phyloP scores from a whole-genome alignment of 2,329 filamentous ascomycete species.

The Plenodomus biglobosus region DNA sequence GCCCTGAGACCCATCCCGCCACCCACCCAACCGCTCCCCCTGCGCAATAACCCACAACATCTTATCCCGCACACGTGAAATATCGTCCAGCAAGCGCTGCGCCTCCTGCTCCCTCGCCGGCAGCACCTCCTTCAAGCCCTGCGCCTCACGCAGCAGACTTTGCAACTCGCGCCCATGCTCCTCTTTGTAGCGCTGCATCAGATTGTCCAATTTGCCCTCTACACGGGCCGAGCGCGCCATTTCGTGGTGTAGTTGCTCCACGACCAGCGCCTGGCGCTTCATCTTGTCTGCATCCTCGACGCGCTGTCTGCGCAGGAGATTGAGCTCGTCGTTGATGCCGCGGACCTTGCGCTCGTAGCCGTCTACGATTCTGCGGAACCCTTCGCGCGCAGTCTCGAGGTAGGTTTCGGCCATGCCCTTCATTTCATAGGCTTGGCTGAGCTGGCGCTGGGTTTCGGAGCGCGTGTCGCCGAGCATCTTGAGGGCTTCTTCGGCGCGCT shows the following conservation, averaged over 20 bases:
- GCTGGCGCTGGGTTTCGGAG: slow-evolving; percentile 61
- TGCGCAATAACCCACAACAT: slow-evolving; percentile 68
- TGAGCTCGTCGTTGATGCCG: slow-evolving; percentile 56
- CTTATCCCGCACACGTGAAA: slow-evolving; percentile 64
- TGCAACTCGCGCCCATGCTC: slow-evolving; percentile 64
- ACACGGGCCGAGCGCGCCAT: slow-evolving; percentile 62
- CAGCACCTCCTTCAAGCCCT: slow-evolving; percentile 57
- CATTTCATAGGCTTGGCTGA: slow-evolving; percentile 58
- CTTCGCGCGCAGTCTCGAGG: slow-evolving; percentile 68
- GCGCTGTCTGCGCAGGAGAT: slow-evolving; percentile 33
- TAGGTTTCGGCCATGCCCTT: slow-evolving; percentile 59
- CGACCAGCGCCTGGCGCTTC: slow-evolving; percentile 64
- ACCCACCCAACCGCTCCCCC: no score
- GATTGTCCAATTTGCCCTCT: slow-evolving; percentile 61
- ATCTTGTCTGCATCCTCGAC: slow-evolving; percentile 39
- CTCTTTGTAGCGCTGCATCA: slow-evolving; percentile 66
- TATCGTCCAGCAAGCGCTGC: slow-evolving; percentile 59
- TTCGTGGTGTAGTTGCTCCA: slow-evolving; percentile 72
- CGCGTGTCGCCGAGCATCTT: slow-evolving; percentile 64
- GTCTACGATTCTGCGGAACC: slow-evolving; percentile 68
- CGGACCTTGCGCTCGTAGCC: slow-evolving; percentile 45
- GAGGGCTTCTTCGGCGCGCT: slow-evolving; percentile 63
- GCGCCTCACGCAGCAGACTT: slow-evolving; percentile 61
- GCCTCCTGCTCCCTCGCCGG: slow-evolving; percentile 63
- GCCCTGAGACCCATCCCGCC: no score